Evolutionary conservation across 345 rosid genomes (phyloP).

Genomic region (Abelmoschus esculentus): DNA sequence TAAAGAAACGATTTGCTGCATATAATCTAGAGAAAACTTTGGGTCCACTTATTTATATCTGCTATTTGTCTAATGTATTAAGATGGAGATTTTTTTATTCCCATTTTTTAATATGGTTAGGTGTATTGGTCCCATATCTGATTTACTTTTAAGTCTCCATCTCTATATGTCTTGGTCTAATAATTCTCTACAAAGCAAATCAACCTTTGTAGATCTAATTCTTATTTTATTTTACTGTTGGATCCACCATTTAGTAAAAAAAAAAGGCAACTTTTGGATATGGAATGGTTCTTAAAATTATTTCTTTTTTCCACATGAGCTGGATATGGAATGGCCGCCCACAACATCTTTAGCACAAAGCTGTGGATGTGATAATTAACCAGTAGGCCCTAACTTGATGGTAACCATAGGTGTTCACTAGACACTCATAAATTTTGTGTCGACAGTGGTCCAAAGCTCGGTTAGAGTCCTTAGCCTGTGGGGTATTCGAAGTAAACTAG

Average conservation of each 20-base stretch:
- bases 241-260: too few species aligned
- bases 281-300: too few species aligned
- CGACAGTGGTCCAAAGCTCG: not conserved
- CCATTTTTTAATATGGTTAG: slow-evolving; percentile 6
- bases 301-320: too few species aligned
- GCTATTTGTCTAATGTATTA: not conserved
- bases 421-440: not conserved
- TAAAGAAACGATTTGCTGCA: not conserved
- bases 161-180: not conserved
- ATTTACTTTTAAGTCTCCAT: slow-evolving; percentile 1
- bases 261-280: too few species aligned
- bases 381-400: slow-evolving; percentile 14
- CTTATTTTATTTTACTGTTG: not conserved
- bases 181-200: not conserved
- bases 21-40: not conserved
- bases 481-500: not conserved
- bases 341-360: slow-evolving; percentile 17
- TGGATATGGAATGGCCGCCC: not conserved
- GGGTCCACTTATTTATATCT: not conserved
- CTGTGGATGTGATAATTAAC: slow-evolving; percentile 39
- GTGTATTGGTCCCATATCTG: slow-evolving; percentile 5
- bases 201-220: not conserved
- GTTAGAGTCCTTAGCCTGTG: not conserved
- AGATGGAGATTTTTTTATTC: not conserved
- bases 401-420: not conserved